phyloP scores from a whole-genome alignment of 139 green algal species.

The Chlamydomonas incerta region DNA sequence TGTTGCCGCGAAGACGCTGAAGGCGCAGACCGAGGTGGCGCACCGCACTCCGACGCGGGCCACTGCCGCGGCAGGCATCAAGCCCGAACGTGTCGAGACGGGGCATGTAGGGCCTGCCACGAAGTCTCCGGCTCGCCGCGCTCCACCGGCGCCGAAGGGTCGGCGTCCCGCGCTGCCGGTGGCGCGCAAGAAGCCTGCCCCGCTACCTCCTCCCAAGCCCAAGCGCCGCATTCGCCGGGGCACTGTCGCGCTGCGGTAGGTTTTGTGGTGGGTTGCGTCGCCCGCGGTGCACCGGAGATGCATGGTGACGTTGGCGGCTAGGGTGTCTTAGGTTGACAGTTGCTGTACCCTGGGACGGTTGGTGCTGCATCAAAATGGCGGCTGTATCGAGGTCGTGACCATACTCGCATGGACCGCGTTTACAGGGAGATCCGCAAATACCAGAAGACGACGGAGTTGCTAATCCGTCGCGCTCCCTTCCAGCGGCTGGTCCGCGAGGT shows the following conservation, averaged over 20 bases:
- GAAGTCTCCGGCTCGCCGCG: neutral
- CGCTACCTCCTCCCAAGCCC: neutral
- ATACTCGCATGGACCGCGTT: too few relatives aligned
- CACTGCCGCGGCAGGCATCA: neutral
- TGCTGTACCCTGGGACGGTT: too few relatives aligned
- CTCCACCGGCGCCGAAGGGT: too few relatives aligned
- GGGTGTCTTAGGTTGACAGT: too few relatives aligned
- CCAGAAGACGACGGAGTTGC: constrained; percentile 93
- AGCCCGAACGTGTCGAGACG: neutral
- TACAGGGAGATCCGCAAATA: constrained; percentile 91
- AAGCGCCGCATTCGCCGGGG: constrained; percentile 10
- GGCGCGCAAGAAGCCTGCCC: neutral
- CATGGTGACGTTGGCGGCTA: too few relatives aligned
- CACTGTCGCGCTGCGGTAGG: constrained; percentile 29
- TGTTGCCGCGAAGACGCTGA: neutral
- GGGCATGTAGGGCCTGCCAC: neutral
- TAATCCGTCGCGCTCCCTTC: constrained; percentile 97
- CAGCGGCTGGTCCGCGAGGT: constrained; percentile 77
- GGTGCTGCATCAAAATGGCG: too few relatives aligned
- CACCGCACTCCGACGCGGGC: neutral
- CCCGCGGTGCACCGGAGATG: too few relatives aligned
- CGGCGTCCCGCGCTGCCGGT: neutral
- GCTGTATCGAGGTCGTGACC: too few relatives aligned
- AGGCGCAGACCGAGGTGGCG: neutral
- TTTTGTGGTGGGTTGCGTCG: constrained; percentile 59